These are phyloP conservation scores for Dothistroma pini DNA, from an alignment of 2,329 filamentous ascomycete genomes.

Conservation along the genomic window DNA sequence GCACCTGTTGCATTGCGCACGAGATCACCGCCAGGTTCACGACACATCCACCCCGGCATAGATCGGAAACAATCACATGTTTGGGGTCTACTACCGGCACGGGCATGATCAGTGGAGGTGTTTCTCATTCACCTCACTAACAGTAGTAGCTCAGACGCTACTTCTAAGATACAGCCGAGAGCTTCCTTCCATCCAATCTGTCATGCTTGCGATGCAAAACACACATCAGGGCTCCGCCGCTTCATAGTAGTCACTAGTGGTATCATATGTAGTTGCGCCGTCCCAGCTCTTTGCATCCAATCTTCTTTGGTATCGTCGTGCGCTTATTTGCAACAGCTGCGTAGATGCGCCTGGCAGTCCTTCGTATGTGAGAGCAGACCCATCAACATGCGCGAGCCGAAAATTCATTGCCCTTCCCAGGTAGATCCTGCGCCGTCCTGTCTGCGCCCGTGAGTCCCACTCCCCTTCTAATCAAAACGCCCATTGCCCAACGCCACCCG, in stretches of 20 bases:
- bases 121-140: neutral
- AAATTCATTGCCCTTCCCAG: neutral
- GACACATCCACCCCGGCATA: neutral
- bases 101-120: neutral
- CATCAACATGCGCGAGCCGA: neutral
- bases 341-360: neutral
- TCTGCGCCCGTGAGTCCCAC: neutral
- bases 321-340: neutral
- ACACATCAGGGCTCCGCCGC: neutral
- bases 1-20: neutral
- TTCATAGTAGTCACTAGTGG: neutral
- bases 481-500: slow-evolving; percentile 1
- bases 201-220: neutral
- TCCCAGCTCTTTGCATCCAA: slow-evolving; percentile 1
- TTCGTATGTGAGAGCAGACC: neutral
- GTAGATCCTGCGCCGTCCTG: neutral
- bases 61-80: neutral
- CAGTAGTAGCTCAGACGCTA: neutral
- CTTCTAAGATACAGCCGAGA: neutral
- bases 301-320: neutral
- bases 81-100: neutral
- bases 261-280: slow-evolving; percentile 5
- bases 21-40: neutral
- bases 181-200: neutral
- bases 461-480: neutral